These are phyloP conservation scores for Hyaloperonospora arabidopsidis DNA, from an alignment of 352 stramenopile genomes.

Conservation along the genomic window DNA sequence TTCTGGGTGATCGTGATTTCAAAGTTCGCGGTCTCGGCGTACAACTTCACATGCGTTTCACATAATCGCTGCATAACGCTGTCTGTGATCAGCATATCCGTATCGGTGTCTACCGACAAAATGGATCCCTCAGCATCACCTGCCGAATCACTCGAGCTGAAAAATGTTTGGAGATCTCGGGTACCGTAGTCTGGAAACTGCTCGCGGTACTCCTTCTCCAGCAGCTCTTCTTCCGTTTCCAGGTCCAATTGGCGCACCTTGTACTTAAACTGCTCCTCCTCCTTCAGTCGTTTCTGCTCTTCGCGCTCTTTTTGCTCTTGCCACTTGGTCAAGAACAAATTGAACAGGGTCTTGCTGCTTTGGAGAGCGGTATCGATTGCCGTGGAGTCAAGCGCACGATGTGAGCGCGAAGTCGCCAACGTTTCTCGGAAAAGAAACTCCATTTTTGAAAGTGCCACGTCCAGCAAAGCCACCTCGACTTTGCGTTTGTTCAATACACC, in stretches of 20 bases:
- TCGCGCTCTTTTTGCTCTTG: slow-evolving; percentile 74
- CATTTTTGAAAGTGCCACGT: slow-evolving; percentile 63
- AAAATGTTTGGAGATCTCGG: slow-evolving; percentile 61
- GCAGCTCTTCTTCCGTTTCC: slow-evolving; percentile 71
- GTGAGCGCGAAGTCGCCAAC: slow-evolving; percentile 19
- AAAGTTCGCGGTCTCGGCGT: slow-evolving; percentile 45
- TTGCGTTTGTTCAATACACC: slow-evolving; percentile 41
- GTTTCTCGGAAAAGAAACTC: slow-evolving; percentile 58
- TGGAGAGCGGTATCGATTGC: slow-evolving; percentile 38
- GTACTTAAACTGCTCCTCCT: slow-evolving; percentile 81
- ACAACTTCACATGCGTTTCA: slow-evolving; percentile 61
- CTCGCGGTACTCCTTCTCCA: slow-evolving; percentile 84
- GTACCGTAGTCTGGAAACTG: slow-evolving; percentile 91
- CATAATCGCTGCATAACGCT: slow-evolving; percentile 65
- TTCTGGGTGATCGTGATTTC: slow-evolving; percentile 32
- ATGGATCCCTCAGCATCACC: slow-evolving; percentile 7
- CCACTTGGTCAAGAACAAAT: slow-evolving; percentile 80
- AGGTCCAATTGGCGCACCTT: slow-evolving; percentile 76
- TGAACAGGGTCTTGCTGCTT: slow-evolving; percentile 69
- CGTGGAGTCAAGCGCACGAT: slow-evolving; percentile 14
- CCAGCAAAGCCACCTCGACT: slow-evolving; percentile 58
- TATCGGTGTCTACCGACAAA: slow-evolving; percentile 17
- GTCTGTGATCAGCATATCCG: slow-evolving; percentile 63
- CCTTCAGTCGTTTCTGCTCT: slow-evolving; percentile 60
- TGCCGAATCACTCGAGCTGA: slow-evolving; percentile 34